Percentiles rank a stretch among this genome's conserved stretches.
phyloP scores from a whole-genome alignment of 345 rosid species.

The Eucalyptus regnans region DNA sequence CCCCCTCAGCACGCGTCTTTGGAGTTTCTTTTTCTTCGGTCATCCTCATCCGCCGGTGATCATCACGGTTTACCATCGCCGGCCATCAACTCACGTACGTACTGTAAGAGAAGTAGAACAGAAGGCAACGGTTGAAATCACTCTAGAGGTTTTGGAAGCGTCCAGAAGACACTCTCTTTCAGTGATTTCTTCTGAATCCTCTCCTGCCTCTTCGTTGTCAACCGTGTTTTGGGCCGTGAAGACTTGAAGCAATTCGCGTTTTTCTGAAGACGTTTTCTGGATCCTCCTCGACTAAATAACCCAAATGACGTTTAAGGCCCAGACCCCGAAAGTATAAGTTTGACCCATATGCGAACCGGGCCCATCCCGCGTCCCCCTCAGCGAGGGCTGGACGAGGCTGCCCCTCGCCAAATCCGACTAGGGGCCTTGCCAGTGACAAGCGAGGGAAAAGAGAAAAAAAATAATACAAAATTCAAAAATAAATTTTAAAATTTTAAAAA shows the following conservation, averaged over 20 bases:
- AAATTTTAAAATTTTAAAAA: fast-evolving
- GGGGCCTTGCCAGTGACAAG: too few relatives aligned
- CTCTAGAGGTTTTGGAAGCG: not conserved
- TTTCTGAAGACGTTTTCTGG: not conserved
- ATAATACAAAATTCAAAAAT: not conserved
- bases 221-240: too few relatives aligned
- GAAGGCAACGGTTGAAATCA: not conserved
- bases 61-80: not conserved
- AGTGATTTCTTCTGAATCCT: not conserved
- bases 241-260: not conserved
- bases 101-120: not conserved
- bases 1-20: not conserved
- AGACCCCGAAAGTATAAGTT: not conserved
- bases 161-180: not conserved
- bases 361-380: not conserved
- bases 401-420: too few relatives aligned
- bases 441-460: not conserved
- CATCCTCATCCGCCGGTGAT: not conserved
- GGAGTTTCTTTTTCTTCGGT: not conserved
- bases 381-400: too few relatives aligned
- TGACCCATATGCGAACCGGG: not conserved
- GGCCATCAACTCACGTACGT: not conserved
- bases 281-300: too few relatives aligned
- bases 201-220: not conserved
- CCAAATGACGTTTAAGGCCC: not conserved